Percentiles rank a stretch among this genome's conserved stretches.
Evolutionary conservation across 176 grass and related monocot genomes (phyloP).

Genomic region (Ensete ventricosum): DNA sequence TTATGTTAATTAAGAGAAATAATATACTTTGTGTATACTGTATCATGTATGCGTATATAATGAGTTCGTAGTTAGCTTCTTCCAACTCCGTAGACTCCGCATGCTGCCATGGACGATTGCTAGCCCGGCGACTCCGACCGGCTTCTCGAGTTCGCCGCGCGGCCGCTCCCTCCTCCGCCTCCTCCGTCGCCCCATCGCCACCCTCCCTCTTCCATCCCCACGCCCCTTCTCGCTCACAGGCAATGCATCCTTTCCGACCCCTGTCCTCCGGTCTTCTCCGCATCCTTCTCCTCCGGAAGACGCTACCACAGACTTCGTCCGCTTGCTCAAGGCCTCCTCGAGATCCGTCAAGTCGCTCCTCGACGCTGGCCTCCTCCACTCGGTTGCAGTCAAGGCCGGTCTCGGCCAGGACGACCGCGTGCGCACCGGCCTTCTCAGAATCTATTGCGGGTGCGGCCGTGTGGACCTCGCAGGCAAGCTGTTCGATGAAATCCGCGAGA

Average conservation of each 20-base stretch:
- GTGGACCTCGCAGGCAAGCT: not conserved
- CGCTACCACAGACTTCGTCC: slow-evolving; percentile 7
- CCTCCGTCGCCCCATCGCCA: not conserved
- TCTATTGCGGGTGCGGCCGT: slow-evolving; percentile 1
- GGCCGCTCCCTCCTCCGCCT: not conserved
- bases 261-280: not conserved
- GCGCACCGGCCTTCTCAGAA: not conserved
- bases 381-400: slow-evolving; percentile 10
- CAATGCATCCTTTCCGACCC: not conserved
- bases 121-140: not conserved
- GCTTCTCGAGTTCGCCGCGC: not conserved
- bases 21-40: too few relatives aligned
- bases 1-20: too few relatives aligned
- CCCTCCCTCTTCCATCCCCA: not conserved
- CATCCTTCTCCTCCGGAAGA: not conserved
- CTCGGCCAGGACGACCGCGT: slow-evolving; percentile 1
- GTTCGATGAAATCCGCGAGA: slow-evolving; percentile 22
- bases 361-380: slow-evolving; percentile 12
- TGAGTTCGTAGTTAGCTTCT: too few relatives aligned
- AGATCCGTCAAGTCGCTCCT: not conserved
- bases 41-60: too few relatives aligned
- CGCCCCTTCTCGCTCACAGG: not conserved
- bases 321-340: not conserved
- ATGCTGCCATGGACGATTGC: not conserved
- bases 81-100: not conserved